Percentiles rank a stretch among this genome's conserved stretches.
Conservation (phyloP, 495 filamentous ascomycete genomes). For the Diplogelasinospora grovesii region DNA sequence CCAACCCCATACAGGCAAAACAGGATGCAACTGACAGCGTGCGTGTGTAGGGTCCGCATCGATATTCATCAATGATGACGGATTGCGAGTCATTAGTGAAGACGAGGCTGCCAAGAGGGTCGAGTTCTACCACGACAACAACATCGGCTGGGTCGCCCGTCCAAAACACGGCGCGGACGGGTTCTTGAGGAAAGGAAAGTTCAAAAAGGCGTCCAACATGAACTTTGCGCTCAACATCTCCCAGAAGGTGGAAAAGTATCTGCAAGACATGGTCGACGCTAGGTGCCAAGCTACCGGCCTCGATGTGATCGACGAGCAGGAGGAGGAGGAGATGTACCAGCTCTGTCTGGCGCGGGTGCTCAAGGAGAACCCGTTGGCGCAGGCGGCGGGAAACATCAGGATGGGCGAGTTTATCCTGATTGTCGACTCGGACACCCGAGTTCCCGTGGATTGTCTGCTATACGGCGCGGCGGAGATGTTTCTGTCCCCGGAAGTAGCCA, state of each 20-base stretch:
- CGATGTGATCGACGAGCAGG: conserved; percentile 53
- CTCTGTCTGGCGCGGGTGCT: conserved; percentile 55
- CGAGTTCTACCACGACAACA: conserved; percentile 56
- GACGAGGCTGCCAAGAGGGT: conserved; percentile 55
- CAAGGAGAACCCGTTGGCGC: conserved; percentile 55
- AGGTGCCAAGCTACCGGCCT: conserved; percentile 32
- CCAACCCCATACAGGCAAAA: background rate
- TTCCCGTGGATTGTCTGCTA: conserved; percentile 59
- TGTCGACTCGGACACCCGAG: conserved; percentile 68
- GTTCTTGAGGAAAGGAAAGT: conserved; percentile 52
- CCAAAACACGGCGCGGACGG: conserved; percentile 51
- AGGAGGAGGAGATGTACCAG: conserved; percentile 61
- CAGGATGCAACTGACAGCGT: background rate
- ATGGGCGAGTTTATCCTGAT: conserved; percentile 69
- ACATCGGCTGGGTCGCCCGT: conserved; percentile 68
- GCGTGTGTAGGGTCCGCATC: conserved; percentile 57
- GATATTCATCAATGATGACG: conserved; percentile 70
- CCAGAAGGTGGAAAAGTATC: conserved; percentile 60
- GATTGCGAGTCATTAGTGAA: conserved; percentile 55
- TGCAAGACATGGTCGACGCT: conserved; percentile 34
- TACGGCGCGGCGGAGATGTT: conserved; percentile 70
- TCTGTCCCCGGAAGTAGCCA: conserved; percentile 63
- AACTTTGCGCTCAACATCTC: conserved; percentile 66
- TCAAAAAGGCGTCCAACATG: conserved; percentile 74
- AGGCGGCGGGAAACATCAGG: conserved; percentile 67